Conservation (phyloP, 2,329 filamentous ascomycete genomes). For the Trichoderma sp. region DNA sequence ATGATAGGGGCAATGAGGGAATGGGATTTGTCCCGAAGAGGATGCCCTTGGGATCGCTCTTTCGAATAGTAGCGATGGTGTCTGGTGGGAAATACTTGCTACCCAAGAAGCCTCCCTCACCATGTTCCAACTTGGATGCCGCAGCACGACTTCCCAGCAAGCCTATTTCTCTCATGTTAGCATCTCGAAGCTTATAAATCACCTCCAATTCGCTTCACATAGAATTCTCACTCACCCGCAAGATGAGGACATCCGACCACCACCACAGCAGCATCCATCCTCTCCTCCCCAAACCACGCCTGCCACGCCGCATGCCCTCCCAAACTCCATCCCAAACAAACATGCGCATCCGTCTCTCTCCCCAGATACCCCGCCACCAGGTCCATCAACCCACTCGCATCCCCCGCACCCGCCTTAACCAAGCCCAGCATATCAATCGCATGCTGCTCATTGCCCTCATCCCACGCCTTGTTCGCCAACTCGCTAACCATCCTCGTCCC, state of each 20-base stretch:
- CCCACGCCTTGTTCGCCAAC: conserved; percentile 74
- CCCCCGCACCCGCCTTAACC: conserved; percentile 69
- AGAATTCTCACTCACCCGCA: conserved; percentile 57
- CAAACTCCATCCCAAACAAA: conserved; percentile 78
- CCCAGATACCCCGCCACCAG: conserved; percentile 70
- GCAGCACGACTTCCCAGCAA: conserved; percentile 77
- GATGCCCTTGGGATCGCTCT: conserved; percentile 72
- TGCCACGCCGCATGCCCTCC: conserved; percentile 91
- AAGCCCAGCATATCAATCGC: conserved; percentile 89
- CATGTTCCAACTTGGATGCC: conserved; percentile 55
- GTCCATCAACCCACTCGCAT: conserved; percentile 73
- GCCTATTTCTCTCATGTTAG: conserved; percentile 32
- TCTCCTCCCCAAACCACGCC: conserved; percentile 70
- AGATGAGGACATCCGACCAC: conserved; percentile 92
- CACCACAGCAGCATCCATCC: conserved; percentile 73
- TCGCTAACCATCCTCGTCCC: conserved; percentile 67
- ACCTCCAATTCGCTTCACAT: too few relatives aligned
- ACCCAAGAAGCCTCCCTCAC: conserved; percentile 66
- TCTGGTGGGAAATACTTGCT: conserved; percentile 72
- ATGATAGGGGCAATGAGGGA: conserved; percentile 30
- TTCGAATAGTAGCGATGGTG: conserved; percentile 60
- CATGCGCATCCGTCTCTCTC: conserved; percentile 56
- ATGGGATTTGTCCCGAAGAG: conserved; percentile 56
- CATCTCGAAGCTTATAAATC: not conserved
- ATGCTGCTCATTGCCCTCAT: conserved; percentile 72